Percentiles rank a stretch among this genome's conserved stretches.
Conservation (phyloP, 371 early-diverging fungal genomes). For the Mucor indicus region DNA sequence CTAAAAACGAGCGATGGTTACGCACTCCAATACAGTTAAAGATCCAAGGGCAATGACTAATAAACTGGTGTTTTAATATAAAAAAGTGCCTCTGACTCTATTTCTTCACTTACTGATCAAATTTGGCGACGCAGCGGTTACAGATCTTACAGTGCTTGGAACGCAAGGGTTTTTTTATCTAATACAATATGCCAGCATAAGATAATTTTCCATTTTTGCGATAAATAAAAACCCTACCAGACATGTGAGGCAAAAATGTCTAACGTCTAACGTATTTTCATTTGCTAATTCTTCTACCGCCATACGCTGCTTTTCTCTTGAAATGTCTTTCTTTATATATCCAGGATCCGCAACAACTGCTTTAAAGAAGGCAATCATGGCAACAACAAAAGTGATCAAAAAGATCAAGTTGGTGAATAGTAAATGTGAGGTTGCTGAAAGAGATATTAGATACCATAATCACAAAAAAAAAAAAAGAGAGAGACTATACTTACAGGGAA, state of each 20-base stretch:
- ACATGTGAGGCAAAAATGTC: slow-evolving; percentile 84
- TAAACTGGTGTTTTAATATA: background rate
- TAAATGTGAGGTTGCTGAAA: slow-evolving; percentile 61
- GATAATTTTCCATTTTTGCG: background rate
- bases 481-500: slow-evolving; percentile 38
- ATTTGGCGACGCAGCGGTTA: slow-evolving; percentile 95
- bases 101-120: slow-evolving; percentile 83
- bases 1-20: slow-evolving; percentile 85
- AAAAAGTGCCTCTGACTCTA: background rate
- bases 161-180: slow-evolving; percentile 84
- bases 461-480: no score
- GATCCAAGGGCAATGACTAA: slow-evolving; percentile 97
- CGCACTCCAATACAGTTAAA: slow-evolving; percentile 82
- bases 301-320: slow-evolving; percentile 43
- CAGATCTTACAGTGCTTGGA: slow-evolving; percentile 98
- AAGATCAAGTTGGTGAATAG: slow-evolving; percentile 63
- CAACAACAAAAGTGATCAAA: slow-evolving; percentile 47
- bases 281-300: slow-evolving; percentile 68
- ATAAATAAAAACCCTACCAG: slow-evolving; percentile 32
- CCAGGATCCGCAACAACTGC: slow-evolving; percentile 83
- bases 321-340: slow-evolving; percentile 54
- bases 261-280: slow-evolving; percentile 63
- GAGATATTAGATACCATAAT: slow-evolving; percentile 16
- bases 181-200: background rate
- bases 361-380: slow-evolving; percentile 72